These are phyloP conservation scores for Diaporthe longicolla DNA, from an alignment of 2,329 filamentous ascomycete genomes.

Conservation along the genomic window DNA sequence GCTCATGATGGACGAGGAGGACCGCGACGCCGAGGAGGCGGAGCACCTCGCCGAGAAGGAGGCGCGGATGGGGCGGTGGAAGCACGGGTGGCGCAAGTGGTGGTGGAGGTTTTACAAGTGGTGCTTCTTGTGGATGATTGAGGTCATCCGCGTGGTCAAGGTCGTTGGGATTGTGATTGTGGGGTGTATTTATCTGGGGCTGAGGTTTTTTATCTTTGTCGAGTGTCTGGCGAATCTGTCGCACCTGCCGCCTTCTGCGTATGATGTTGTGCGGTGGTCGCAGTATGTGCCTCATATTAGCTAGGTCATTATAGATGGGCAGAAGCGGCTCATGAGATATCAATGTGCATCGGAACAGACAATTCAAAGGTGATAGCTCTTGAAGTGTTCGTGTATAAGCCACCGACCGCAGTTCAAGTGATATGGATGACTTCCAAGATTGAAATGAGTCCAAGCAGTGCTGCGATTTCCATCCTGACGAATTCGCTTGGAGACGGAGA, in stretches of 20 bases:
- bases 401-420: too few relatives aligned
- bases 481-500: too few relatives aligned
- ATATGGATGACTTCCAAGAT: too few relatives aligned
- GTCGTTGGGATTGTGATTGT: conserved; percentile 12
- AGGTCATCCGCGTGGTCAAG: conserved; percentile 32
- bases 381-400: too few relatives aligned
- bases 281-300: conserved; percentile 39
- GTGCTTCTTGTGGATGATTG: conserved; percentile 37
- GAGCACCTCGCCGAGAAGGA: conserved; percentile 29
- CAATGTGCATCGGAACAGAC: too few relatives aligned
- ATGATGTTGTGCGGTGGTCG: conserved; percentile 36
- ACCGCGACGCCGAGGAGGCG: conserved; percentile 36
- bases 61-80: conserved; percentile 8
- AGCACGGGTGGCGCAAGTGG: conserved; percentile 19
- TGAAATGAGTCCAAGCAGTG: too few relatives aligned
- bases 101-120: conserved; percentile 35
- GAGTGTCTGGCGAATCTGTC: conserved; percentile 32
- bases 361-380: too few relatives aligned
- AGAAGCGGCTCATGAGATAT: too few relatives aligned
- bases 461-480: too few relatives aligned
- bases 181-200: conserved; percentile 14
- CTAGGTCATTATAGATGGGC: neutral
- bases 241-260: conserved; percentile 32
- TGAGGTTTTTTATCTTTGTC: conserved; percentile 32
- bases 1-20: conserved; percentile 40